Evolutionary conservation across 1,284 basidiomycete genomes (phyloP), one percentile per base, ranked within the genome.

Genomic region (Earliella scabrosa): DNA sequence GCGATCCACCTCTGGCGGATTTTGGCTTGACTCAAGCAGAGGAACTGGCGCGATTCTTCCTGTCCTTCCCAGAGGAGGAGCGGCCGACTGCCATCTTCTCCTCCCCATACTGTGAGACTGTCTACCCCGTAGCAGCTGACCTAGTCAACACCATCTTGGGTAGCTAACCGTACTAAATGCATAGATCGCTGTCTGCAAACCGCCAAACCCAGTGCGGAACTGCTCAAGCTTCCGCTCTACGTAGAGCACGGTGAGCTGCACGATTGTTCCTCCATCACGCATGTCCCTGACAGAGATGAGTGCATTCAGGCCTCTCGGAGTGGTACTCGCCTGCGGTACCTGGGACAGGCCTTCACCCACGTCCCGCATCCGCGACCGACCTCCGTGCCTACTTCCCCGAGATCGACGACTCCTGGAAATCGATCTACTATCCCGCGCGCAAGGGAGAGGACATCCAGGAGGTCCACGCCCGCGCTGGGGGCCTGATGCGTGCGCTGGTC

Each of bases 151-250:
- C 29, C 29, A 13, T 31, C 29, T 31, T 31, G 6, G 7, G 29
- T 31, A 31, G 23, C 23, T 26, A 14, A 23, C 35, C 24, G 18
- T 27, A 29, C 45, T 48, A 29, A 21, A 27, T 14, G 4, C 9
- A 54, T 69, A 90, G 92, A 94, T 73, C 88, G 93, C 24, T 95
- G 93, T 69, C 73, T 95, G 29, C 92, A 95, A 69, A 95, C 93
- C 0, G 74, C 87, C 0, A 74, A 80, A 31, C 92, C 93, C 0
- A 75, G 80, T 2, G 82, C 90, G 8, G 71, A 78, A 46, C 80
- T 81, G 0, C 77, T 95, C 13, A 75, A 76, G 2, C 54, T 93
- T 2, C 89, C 91, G 1, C 82, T 95, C 45, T 87, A 82, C 57
- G 81, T 90, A 4, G 86, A 92, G 63, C 91, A 93, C 61, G 90